Base-by-base conservation (phyloP, 1,139 yeast genomes). In the Kodamaea sp. region DNA sequence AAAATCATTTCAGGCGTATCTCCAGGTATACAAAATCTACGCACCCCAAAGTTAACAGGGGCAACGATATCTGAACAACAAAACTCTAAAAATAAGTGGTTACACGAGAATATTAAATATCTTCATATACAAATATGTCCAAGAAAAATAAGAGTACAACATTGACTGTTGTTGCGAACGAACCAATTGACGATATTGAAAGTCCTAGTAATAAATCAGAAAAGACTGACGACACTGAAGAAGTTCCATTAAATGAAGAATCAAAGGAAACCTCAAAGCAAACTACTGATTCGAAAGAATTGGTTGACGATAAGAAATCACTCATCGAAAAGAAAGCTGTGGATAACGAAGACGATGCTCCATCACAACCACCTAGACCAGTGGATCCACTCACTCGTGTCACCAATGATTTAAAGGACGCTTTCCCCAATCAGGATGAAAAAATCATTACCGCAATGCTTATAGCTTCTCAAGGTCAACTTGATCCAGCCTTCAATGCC, bases 401-500 rank as follows among this genome's bases (percentile, higher is more conserved):
- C 34, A 70, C 75, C 45, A 66, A 71, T 26, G 77, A 79, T 41
- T 68, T 89, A 48, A 72, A 75, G 53, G 94, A 85, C 22, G 96
- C 97, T 1, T 89, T 89, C 60, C 97, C 97, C 1, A 65, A 68
- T 20, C 65, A 78, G 24, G 95, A 87, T 38, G 84, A 78, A 29
- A 78, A 80, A 47, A 75, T 81, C 47, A 71, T 88, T 47, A 78
- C 82, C 35, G 90, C 95, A 23, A 84, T 87, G 2, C 69, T 89
- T 42, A 85, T 92, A 55, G 97, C 97, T 2, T 80, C 95, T 11
- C 79, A 75, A 36, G 96, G 95, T 23, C 71, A 77, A 34, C 62
- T 87, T 27, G 96, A 88, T 51, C 81, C 87, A 1, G 95, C 97
- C 0, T 90, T 90, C 67, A 84, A 84, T 60, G 97, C 96, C 0